phyloP scores from a whole-genome alignment of 2,329 filamentous ascomycete species.

The Fonsecaea multimorphosa region DNA sequence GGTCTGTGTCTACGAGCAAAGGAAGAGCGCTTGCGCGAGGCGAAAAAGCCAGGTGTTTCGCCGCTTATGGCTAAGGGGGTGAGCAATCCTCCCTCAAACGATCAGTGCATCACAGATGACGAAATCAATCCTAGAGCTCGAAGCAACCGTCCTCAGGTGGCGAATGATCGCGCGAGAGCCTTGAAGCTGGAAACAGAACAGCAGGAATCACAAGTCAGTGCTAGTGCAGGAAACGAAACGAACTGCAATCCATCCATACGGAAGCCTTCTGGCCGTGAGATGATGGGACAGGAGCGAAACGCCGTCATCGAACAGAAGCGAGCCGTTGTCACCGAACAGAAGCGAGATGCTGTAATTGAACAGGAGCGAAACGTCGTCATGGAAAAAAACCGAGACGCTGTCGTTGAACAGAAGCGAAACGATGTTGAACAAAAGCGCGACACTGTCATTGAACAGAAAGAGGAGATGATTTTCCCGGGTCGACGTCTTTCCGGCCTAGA shows the following conservation, averaged over 20 bases:
- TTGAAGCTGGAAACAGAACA: not conserved
- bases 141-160: not conserved
- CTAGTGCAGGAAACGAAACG: not conserved
- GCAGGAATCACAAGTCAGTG: not conserved
- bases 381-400: too few species aligned
- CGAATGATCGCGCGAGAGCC: not conserved
- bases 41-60: not conserved
- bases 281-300: not conserved
- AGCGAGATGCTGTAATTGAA: too few species aligned
- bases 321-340: too few species aligned
- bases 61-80: not conserved
- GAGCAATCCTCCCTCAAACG: slow-evolving; percentile 10
- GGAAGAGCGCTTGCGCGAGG: slow-evolving; percentile 13
- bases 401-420: too few species aligned
- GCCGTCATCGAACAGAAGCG: not conserved
- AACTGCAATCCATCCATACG: not conserved
- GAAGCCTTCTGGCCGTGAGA: slow-evolving; percentile 3
- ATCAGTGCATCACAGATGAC: slow-evolving; percentile 20
- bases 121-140: not conserved
- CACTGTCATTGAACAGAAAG: too few species aligned
- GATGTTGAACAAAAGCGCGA: too few species aligned
- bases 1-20: slow-evolving; percentile 7
- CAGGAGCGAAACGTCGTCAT: too few species aligned
- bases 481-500: too few species aligned
- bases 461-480: too few species aligned